Conservation (phyloP, 2,329 filamentous ascomycete species). For the Neobulgaria alba region DNA sequence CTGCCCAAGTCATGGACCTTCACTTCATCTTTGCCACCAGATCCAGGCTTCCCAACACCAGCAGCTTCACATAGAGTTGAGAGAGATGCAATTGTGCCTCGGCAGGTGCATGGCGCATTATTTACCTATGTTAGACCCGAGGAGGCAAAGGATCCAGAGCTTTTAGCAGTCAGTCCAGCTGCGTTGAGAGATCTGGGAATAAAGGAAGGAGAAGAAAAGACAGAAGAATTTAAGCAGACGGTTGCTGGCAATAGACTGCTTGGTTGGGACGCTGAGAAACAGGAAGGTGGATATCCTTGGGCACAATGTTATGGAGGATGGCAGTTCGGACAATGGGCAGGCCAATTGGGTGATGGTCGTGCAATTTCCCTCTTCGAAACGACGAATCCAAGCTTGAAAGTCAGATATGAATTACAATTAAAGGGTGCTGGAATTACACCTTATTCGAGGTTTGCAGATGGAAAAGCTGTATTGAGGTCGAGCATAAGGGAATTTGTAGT, state of each 20-base stretch:
- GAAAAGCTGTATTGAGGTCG: conserved; percentile 83
- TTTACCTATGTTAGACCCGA: conserved; percentile 90
- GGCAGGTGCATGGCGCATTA: conserved; percentile 73
- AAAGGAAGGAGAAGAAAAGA: conserved; percentile 55
- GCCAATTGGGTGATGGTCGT: conserved; percentile 88
- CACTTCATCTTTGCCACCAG: conserved; percentile 62
- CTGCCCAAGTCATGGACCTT: conserved; percentile 59
- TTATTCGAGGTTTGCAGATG: conserved; percentile 93
- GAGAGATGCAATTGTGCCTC: conserved; percentile 66
- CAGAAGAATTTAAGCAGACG: conserved; percentile 65
- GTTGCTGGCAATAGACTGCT: conserved; percentile 77
- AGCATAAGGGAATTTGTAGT: conserved; percentile 93
- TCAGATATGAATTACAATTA: conserved; percentile 81
- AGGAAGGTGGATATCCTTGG: conserved; percentile 81
- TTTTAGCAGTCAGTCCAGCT: conserved; percentile 70
- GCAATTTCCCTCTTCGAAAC: conserved; percentile 92
- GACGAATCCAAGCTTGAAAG: conserved; percentile 62
- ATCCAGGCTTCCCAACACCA: conserved; percentile 72
- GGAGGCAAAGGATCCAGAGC: conserved; percentile 59
- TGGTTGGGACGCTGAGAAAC: conserved; percentile 62
- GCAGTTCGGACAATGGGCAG: conserved; percentile 81
- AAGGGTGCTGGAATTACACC: conserved; percentile 92
- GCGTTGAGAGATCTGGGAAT: conserved; percentile 80
- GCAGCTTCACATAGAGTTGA: conserved; percentile 73
- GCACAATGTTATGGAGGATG: conserved; percentile 94